A percentile compares a stretch with the other conserved stretches of the same genome.
These are phyloP conservation scores for Geotrichum klebahnii DNA, from an alignment of 1,139 yeast genomes.

Conservation along the genomic window DNA sequence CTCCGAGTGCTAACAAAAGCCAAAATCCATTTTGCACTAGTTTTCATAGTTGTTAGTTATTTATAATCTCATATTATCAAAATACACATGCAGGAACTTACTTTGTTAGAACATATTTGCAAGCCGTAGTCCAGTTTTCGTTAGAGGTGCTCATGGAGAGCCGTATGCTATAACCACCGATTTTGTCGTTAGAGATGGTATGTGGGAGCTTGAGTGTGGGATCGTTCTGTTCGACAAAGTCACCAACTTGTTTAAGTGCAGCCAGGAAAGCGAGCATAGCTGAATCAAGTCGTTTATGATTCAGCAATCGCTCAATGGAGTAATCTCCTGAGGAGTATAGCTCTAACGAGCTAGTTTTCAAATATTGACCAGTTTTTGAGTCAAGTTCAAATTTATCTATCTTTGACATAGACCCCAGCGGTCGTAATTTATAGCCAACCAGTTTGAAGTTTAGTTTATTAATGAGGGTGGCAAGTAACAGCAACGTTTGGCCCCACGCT, in stretches of 20 bases:
- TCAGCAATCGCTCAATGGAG: constrained; percentile 62
- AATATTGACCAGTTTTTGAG: constrained; percentile 37
- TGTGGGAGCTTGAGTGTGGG: constrained; percentile 70
- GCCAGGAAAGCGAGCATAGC: constrained; percentile 74
- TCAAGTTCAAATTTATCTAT: constrained; percentile 57
- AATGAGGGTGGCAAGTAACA: constrained; percentile 62
- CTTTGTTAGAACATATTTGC: constrained; percentile 73
- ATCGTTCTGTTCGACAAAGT: constrained; percentile 48
- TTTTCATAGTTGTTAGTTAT: background rate
- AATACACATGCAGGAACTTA: constrained; percentile 4
- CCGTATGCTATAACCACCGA: constrained; percentile 74
- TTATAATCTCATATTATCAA: background rate
- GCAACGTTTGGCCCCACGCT: constrained; percentile 80
- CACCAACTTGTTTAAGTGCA: constrained; percentile 55
- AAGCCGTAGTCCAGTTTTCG: constrained; percentile 86
- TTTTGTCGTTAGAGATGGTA: constrained; percentile 55
- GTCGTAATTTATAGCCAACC: constrained; percentile 61
- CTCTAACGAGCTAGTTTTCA: constrained; percentile 42
- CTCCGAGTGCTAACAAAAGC: constrained; percentile 37
- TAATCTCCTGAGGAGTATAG: constrained; percentile 64
- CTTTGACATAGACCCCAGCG: constrained; percentile 80
- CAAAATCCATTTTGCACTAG: constrained; percentile 40
- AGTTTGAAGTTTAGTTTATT: constrained; percentile 55
- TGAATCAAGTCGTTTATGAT: constrained; percentile 65
- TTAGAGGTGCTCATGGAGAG: constrained; percentile 61